Base-by-base conservation (phyloP, 2,329 filamentous ascomycete species). In the Penicillium sp. region DNA sequence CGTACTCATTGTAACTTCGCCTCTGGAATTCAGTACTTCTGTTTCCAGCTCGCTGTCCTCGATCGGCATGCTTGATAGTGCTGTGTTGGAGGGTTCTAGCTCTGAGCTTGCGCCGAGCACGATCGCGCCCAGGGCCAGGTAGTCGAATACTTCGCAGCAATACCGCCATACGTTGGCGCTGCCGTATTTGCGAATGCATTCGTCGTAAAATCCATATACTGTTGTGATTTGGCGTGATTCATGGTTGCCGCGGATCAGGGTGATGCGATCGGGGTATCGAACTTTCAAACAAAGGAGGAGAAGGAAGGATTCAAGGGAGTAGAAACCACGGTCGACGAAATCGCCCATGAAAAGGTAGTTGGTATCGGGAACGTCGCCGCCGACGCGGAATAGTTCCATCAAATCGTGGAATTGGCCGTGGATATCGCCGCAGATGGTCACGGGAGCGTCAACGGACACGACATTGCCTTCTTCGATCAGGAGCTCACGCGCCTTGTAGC, bases 301-400 rank as follows among this genome's bases (percentile, higher is more conserved):
- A 61, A 97, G 87, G 73, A 99, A 97, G 5, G 93, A 94, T 79
- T 99, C 93, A 67, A 99, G 87, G 2, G 91, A 96, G 80, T 97
- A 99, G 82, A 97, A 99, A 58, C 93, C 93, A 64, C 93, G 90
- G 76, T 99, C 93, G 72, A 99, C 93, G 69, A 97, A 99, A 77
- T 99, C 93, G 73, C 93, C 93, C 91, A 97, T 96, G 78, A 97
- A 97, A 4, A 97, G 85, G 75, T 97, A 97, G 72, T 96, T 96
- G 33, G 93, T 97, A 71, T 97, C 93, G 41, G 93, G 93, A 4
- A 96, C 91, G 73, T 96, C 91, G 62, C 93, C 93, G 61, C 93
- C 93, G 4, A 97, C 93, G 53, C 92, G 86, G 73, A 97, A 97
- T 6, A 97, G 85, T 76, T 97, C 93, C 93, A 97, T 97, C 68